These are phyloP conservation scores for Aspergillus luchuensis DNA, from an alignment of 2,329 filamentous ascomycete genomes.

Conservation along the genomic window DNA sequence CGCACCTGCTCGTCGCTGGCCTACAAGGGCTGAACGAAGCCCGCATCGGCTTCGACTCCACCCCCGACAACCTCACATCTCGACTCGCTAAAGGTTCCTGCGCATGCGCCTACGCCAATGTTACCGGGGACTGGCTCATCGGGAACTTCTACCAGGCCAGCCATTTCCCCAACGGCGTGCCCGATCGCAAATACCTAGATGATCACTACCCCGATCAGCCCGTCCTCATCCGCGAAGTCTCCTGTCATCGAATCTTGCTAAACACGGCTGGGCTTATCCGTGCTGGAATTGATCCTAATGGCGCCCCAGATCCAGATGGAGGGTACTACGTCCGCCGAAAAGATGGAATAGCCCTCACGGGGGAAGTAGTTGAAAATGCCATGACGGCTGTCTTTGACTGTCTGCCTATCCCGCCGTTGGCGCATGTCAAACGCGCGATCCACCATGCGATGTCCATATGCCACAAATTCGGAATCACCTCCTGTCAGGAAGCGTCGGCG, in stretches of 20 bases:
- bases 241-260: constrained; percentile 30
- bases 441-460: constrained; percentile 25
- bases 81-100: constrained; percentile 30
- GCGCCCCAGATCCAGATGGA: constrained; percentile 23
- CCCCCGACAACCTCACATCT: constrained; percentile 23
- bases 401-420: constrained; percentile 24
- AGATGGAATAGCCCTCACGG: constrained; percentile 31
- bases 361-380: constrained; percentile 32
- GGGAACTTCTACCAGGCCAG: constrained; percentile 22
- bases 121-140: constrained; percentile 27
- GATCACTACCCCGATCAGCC: constrained; percentile 33
- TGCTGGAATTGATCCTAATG: constrained; percentile 28
- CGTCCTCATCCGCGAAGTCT: constrained; percentile 32
- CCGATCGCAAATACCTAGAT: constrained; percentile 27
- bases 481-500: constrained; percentile 35
- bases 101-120: constrained; percentile 29
- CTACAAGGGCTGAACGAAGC: constrained; percentile 30
- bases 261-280: constrained; percentile 30
- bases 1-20: constrained; percentile 34
- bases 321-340: constrained; percentile 27
- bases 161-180: constrained; percentile 20
- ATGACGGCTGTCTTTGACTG: constrained; percentile 25
- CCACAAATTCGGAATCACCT: constrained; percentile 34
- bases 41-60: constrained; percentile 30
- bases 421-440: constrained; percentile 29